Evolutionary conservation across 106 monocot genomes (phyloP).

Genomic region (Acorus gramineus): DNA sequence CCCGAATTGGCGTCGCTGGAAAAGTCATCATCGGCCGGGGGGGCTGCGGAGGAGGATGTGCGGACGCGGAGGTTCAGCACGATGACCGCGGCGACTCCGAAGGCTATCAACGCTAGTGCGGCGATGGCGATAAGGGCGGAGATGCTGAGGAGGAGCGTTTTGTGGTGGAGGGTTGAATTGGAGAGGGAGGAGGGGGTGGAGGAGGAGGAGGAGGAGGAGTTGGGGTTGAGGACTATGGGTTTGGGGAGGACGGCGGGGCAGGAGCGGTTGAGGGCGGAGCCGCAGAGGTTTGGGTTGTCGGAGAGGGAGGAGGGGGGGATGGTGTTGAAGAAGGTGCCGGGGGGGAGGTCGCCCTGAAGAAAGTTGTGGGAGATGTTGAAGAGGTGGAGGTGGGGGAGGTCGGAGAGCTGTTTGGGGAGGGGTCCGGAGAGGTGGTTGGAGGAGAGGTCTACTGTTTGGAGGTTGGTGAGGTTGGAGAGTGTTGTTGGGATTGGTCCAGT

Average conservation of each 20-base stretch:
- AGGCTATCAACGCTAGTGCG: slow-evolving; percentile 49
- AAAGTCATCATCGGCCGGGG: slow-evolving; percentile 39
- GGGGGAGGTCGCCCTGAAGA: slow-evolving; percentile 61
- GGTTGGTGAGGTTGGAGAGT: slow-evolving; percentile 46
- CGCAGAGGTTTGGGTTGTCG: slow-evolving; percentile 59
- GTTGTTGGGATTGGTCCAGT: slow-evolving; percentile 51
- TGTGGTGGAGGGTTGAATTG: slow-evolving; percentile 15
- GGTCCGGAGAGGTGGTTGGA: slow-evolving; percentile 47
- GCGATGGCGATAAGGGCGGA: slow-evolving; percentile 83
- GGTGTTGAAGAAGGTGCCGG: slow-evolving; percentile 58
- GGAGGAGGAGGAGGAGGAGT: slow-evolving; percentile 24
- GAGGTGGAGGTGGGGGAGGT: slow-evolving; percentile 35
- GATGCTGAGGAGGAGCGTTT: slow-evolving; percentile 75
- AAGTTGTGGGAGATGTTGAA: slow-evolving; percentile 86
- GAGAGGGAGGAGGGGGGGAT: slow-evolving; percentile 55
- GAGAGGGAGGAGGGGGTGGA: slow-evolving; percentile 8
- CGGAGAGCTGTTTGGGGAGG: slow-evolving; percentile 65
- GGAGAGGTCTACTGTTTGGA: slow-evolving; percentile 64
- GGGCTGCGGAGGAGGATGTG: slow-evolving; percentile 20
- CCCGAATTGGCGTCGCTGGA: slow-evolving; percentile 63
- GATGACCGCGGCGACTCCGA: slow-evolving; percentile 63
- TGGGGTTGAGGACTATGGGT: slow-evolving; percentile 57
- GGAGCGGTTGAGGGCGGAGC: slow-evolving; percentile 26
- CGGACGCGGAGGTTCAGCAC: slow-evolving; percentile 56
- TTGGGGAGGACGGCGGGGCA: slow-evolving; percentile 46